A percentile compares a stretch with the other conserved stretches of the same genome.
Conservation (phyloP, 495 filamentous ascomycete species). For the Talaromyces liani region DNA sequence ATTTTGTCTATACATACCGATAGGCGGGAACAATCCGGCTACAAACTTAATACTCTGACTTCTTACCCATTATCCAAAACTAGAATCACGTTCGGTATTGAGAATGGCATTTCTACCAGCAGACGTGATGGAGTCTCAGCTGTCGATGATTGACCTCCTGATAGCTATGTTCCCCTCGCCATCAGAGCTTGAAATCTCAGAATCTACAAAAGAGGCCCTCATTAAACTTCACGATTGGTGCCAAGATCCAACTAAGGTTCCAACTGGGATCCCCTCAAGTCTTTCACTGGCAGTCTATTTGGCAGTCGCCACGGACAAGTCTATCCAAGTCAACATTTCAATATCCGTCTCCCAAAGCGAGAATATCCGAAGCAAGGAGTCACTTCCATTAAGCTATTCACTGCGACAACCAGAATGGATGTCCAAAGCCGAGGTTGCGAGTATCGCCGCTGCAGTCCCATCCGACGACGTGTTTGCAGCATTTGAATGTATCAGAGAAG, state of each 20-base stretch:
- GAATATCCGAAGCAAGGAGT: not conserved
- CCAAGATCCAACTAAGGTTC: not conserved
- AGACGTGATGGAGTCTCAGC: conserved; percentile 79
- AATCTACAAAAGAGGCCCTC: not conserved
- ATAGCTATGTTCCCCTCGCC: not conserved
- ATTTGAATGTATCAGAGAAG: conserved; percentile 19
- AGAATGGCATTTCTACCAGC: conserved; percentile 42
- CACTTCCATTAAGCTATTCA: conserved; percentile 14
- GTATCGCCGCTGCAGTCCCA: conserved; percentile 21
- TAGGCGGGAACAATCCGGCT: not conserved
- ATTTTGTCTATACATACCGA: not conserved
- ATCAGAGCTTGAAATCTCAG: not conserved
- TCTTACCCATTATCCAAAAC: not conserved
- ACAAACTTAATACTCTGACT: not conserved
- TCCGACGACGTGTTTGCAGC: conserved; percentile 24
- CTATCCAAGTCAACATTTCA: not conserved
- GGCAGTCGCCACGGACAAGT: not conserved
- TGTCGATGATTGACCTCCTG: conserved; percentile 69
- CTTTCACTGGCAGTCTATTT: not conserved
- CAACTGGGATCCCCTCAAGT: not conserved
- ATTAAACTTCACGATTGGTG: not conserved
- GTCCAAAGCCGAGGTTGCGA: conserved; percentile 30
- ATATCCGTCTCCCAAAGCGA: not conserved
- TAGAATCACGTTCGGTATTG: not conserved
- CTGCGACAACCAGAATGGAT: conserved; percentile 37